phyloP scores from a whole-genome alignment of 2,329 filamentous ascomycete species.

The Hypoxylon sp. region DNA sequence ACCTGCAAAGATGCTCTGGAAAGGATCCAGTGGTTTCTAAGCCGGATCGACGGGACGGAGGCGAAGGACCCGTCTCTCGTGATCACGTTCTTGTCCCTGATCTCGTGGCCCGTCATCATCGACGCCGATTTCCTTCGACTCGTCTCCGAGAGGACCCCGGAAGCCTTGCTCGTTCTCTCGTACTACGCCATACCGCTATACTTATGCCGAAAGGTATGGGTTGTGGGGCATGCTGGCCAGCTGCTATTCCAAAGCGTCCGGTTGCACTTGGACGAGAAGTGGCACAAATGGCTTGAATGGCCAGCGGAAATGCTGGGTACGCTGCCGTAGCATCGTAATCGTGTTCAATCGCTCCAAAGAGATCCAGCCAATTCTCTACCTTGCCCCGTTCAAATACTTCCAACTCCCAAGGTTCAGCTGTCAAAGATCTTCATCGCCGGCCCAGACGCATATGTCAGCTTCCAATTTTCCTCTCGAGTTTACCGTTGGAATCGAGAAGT shows the following conservation, averaged over 20 bases:
- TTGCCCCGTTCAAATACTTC: constrained; percentile 45
- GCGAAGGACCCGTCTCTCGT: not conserved
- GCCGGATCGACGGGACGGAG: constrained; percentile 8
- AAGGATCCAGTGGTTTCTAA: constrained; percentile 32
- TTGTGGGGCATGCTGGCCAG: constrained; percentile 23
- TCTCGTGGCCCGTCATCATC: constrained; percentile 31
- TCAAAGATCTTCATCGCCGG: constrained; percentile 38
- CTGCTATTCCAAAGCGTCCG: constrained; percentile 24
- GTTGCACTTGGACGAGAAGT: constrained; percentile 28
- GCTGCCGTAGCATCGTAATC: not conserved
- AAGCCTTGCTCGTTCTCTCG: constrained; percentile 29
- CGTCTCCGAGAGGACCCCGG: constrained; percentile 21
- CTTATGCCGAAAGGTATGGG: constrained; percentile 30
- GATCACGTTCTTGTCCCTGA: constrained; percentile 21
- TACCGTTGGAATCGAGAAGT: constrained; percentile 30
- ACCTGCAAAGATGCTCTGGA: constrained; percentile 21
- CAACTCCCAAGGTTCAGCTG: constrained; percentile 45
- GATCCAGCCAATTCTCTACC: constrained; percentile 49
- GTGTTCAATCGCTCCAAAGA: constrained; percentile 31
- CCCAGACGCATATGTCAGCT: constrained; percentile 53
- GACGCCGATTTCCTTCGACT: constrained; percentile 28
- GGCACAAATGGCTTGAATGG: constrained; percentile 37
- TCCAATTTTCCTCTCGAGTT: constrained; percentile 33
- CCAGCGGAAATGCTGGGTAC: constrained; percentile 28
- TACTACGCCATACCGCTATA: constrained; percentile 32